Percentiles rank a stretch among this genome's conserved stretches.
These are phyloP conservation scores for Alternaria viburni DNA, from an alignment of 2,329 filamentous ascomycete genomes.

Conservation along the genomic window DNA sequence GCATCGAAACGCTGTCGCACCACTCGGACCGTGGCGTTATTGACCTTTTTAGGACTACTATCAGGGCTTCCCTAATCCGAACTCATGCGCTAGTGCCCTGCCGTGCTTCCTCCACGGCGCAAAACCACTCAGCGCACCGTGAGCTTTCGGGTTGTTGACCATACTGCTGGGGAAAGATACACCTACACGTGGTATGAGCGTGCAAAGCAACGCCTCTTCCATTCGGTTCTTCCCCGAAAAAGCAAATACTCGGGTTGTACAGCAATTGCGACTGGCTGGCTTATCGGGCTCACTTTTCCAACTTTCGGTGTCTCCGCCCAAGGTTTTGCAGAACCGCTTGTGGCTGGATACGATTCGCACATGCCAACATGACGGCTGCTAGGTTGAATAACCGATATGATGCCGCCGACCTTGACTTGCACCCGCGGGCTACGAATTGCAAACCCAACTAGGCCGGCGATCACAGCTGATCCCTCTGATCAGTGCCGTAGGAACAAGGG, in stretches of 20 bases:
- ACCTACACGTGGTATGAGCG: slow-evolving; percentile 37
- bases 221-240: slow-evolving; percentile 16
- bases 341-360: slow-evolving; percentile 10
- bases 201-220: slow-evolving; percentile 11
- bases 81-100: slow-evolving; percentile 7
- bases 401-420: slow-evolving; percentile 1
- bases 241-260: slow-evolving; percentile 4
- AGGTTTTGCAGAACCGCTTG: slow-evolving; percentile 6
- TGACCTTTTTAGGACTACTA: slow-evolving; percentile 23
- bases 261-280: slow-evolving; percentile 19
- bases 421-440: background rate
- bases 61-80: slow-evolving; percentile 20
- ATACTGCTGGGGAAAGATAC: slow-evolving; percentile 24
- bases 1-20: slow-evolving; percentile 29
- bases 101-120: slow-evolving; percentile 7
- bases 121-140: slow-evolving; percentile 4
- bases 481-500: background rate
- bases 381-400: slow-evolving; percentile 9
- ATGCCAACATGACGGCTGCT: slow-evolving; percentile 5
- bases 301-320: slow-evolving; percentile 7
- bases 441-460: background rate
- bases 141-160: slow-evolving; percentile 4
- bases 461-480: background rate
- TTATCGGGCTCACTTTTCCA: slow-evolving; percentile 11
- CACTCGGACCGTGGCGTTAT: slow-evolving; percentile 39